Base-by-base conservation (phyloP, 768 basidiomycete species). In the Sarcodon sp. region DNA sequence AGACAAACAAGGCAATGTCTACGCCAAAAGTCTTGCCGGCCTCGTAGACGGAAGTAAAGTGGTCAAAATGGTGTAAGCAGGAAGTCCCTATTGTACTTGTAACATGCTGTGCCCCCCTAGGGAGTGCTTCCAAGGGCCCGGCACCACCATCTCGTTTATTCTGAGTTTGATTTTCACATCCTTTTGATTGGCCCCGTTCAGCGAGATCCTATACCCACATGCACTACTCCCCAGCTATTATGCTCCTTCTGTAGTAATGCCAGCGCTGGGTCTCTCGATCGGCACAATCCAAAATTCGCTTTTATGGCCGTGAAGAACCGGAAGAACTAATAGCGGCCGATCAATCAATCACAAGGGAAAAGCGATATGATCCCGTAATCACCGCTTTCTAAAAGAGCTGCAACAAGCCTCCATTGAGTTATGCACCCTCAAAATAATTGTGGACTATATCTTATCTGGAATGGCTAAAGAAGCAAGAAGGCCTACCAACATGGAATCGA, bases 41-140 rank as follows among this genome's bases (percentile, higher is more conserved):
- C 54, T 86, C 15, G 83, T 72, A 5, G 85, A 89, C 53, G 82
- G 83, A 8, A 76, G 71, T 47, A 81, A 77, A 59, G 85, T 92
- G 6, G 63, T 90, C 52, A 80, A 73, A 64, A 83, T 83, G 80
- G 62, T 61, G 32, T 75, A 54, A 56, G 11, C 16, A 43, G n/a
- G 13, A 46, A 21, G 21, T 12, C 34, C 33, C 33, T 15, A n/a
- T 6, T n/a, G 16, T 32, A 18, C 31, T 16, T 21, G 18, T 43
- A 38, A 36, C 48, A 27, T 6, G 11, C 18, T n/a, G 10, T 15
- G 45, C n/a, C 45, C 21, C 12, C 43, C 11, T 10, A 31, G 18
- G 13, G 13, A 34, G 33, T 31, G 45, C 16, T 35, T 21, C n/a
- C 15, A 16, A 31, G 45, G 3, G 36, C 45, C 36, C 45, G 11